Conservation (phyloP, 345 rosid species). For the Sonneratia alba region DNA sequence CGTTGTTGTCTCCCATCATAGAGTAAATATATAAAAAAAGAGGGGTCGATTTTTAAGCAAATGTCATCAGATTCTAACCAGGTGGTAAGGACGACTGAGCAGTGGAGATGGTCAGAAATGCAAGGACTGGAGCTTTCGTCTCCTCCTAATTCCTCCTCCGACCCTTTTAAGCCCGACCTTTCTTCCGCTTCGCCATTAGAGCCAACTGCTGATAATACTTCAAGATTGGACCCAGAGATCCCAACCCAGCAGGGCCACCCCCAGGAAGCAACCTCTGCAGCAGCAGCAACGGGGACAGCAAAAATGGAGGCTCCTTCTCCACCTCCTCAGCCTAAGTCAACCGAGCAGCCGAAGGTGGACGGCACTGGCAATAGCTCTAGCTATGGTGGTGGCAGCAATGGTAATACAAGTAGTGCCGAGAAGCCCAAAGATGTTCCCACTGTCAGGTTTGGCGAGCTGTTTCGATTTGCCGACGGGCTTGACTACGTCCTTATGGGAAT, state of each 20-base stretch:
- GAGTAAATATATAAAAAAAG: not conserved
- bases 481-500: conserved; percentile 91
- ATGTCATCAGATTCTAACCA: conserved; percentile 74
- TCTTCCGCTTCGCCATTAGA: not conserved
- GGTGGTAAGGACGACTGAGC: conserved; percentile 61
- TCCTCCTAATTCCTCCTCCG: conserved; percentile 22
- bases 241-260: not conserved
- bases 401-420: conserved; percentile 18
- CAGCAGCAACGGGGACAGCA: conserved; percentile 16
- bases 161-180: conserved; percentile 10
- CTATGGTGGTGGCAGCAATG: conserved; percentile 5
- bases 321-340: not conserved
- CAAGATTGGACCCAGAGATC: not conserved
- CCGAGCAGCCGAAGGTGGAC: not conserved
- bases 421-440: conserved; percentile 43
- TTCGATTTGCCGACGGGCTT: conserved; percentile 92
- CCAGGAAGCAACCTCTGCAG: not conserved
- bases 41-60: conserved; percentile 30
- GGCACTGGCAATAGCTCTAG: not conserved
- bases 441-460: conserved; percentile 73
- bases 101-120: conserved; percentile 97
- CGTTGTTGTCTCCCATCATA: not conserved
- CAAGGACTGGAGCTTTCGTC: conserved; percentile 93
- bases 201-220: not conserved
- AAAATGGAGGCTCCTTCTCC: conserved; percentile 39